Conservation (phyloP, 2,329 filamentous ascomycete species). For the Ophioceras dolichostomum region DNA sequence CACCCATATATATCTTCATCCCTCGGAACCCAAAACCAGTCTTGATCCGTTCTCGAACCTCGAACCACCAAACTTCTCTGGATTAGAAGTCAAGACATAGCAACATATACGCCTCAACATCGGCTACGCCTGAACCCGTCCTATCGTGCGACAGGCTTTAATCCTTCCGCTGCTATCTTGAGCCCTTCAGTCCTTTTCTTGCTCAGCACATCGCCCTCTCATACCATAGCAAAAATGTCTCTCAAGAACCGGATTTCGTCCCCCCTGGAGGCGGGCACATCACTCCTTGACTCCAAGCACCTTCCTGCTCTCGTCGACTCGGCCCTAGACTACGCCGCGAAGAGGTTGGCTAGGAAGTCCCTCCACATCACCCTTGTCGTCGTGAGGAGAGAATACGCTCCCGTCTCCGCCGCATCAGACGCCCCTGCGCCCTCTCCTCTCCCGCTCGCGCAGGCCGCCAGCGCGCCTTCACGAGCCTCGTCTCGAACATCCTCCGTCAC, state of each 20-base stretch:
- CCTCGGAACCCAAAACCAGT: no score
- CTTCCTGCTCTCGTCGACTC: constrained; percentile 41
- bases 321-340: constrained; percentile 47
- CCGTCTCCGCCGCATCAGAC: constrained; percentile 15
- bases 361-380: constrained; percentile 46
- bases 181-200: no score
- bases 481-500: constrained; percentile 11
- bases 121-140: background rate
- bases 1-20: no score
- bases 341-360: constrained; percentile 39
- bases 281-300: constrained; percentile 43
- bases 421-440: constrained; percentile 11
- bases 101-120: background rate
- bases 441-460: constrained; percentile 2
- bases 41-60: background rate
- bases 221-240: constrained; percentile 19
- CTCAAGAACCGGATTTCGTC: constrained; percentile 48
- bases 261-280: constrained; percentile 49
- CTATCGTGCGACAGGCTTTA: no score
- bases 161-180: no score
- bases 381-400: constrained; percentile 33
- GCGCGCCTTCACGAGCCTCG: no score
- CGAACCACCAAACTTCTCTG: background rate
- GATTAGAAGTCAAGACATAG: no score
- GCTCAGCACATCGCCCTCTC: no score